These are phyloP conservation scores for Pythium insidiosum DNA, from an alignment of 352 stramenopile genomes.

Conservation along the genomic window DNA sequence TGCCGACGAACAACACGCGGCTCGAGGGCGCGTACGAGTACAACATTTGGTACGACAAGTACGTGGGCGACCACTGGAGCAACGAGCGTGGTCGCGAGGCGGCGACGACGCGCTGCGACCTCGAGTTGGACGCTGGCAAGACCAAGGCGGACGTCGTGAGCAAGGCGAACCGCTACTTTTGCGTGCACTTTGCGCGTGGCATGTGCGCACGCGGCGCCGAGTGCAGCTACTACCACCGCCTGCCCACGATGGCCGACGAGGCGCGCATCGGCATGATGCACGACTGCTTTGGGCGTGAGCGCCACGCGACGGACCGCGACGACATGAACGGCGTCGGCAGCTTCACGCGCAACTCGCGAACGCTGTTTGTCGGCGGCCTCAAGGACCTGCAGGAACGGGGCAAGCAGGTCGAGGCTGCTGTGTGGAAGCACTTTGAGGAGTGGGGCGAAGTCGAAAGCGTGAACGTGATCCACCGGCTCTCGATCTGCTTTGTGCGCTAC, in stretches of 20 bases:
- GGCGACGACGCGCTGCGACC: slow-evolving; percentile 76
- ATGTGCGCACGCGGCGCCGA: slow-evolving; percentile 81
- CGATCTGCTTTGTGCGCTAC: slow-evolving; percentile 88
- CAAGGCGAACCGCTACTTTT: slow-evolving; percentile 87
- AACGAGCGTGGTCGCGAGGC: slow-evolving; percentile 80
- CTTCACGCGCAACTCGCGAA: slow-evolving; percentile 88
- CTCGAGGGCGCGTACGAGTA: slow-evolving; percentile 91
- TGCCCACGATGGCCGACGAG: slow-evolving; percentile 73
- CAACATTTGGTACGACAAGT: slow-evolving; percentile 96
- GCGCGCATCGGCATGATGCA: slow-evolving; percentile 81
- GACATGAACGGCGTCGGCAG: slow-evolving; percentile 91
- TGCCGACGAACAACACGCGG: slow-evolving; percentile 78
- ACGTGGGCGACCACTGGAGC: slow-evolving; percentile 87
- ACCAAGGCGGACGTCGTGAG: slow-evolving; percentile 88
- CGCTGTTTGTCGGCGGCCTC: slow-evolving; percentile 87
- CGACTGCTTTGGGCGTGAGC: slow-evolving; percentile 90
- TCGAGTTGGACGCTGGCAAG: slow-evolving; percentile 82
- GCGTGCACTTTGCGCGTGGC: slow-evolving; percentile 89
- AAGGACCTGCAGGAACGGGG: slow-evolving; percentile 39
- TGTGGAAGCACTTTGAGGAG: slow-evolving; percentile 88
- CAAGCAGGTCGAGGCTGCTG: slow-evolving; percentile 47
- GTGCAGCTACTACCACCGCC: slow-evolving; percentile 91
- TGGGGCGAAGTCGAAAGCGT: slow-evolving; percentile 92
- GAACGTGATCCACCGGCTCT: slow-evolving; percentile 90
- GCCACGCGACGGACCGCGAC: slow-evolving; percentile 87